A percentile compares a stretch with the other conserved stretches of the same genome.
Conservation (phyloP, 2,329 filamentous ascomycete genomes). For the Aspergillus thermomutatus region DNA sequence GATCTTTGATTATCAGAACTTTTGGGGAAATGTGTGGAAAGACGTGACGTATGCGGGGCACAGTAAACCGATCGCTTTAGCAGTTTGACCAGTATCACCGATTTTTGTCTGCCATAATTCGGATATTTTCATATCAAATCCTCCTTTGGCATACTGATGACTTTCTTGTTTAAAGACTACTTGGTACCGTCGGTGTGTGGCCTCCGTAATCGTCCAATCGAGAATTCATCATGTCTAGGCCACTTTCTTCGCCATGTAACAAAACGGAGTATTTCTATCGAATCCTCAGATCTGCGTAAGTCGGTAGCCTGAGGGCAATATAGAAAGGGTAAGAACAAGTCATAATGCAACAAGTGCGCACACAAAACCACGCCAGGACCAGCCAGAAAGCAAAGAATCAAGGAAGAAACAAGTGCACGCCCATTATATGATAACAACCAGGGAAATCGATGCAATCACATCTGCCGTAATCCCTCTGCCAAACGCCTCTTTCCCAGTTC, state of each 20-base stretch:
- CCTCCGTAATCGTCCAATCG: not conserved
- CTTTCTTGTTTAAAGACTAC: not conserved
- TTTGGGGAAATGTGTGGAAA: slow-evolving; percentile 3
- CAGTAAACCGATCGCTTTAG: slow-evolving; percentile 6
- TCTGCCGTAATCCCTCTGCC: slow-evolving; percentile 78
- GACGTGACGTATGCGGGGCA: slow-evolving; percentile 40
- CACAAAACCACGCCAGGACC: slow-evolving; percentile 35
- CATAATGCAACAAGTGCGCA: slow-evolving; percentile 20
- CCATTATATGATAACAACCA: slow-evolving; percentile 9
- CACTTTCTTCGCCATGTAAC: slow-evolving; percentile 1
- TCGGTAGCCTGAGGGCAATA: slow-evolving; percentile 2
- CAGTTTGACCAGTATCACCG: slow-evolving; percentile 2
- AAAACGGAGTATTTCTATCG: slow-evolving; percentile 22
- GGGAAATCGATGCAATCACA: slow-evolving; percentile 26
- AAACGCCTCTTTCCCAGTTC: slow-evolving; percentile 91
- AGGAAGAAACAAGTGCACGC: slow-evolving; percentile 16
- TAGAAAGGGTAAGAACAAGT: slow-evolving; percentile 9
- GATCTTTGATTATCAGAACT: slow-evolving; percentile 14
- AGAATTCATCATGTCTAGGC: not conserved
- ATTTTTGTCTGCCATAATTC: slow-evolving; percentile 1
- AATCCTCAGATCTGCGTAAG: slow-evolving; percentile 8
- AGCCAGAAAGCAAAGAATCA: slow-evolving; percentile 29
- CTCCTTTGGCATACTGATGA: not conserved
- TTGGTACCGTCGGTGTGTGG: not conserved
- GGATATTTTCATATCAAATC: not conserved